Percentiles rank a stretch among this genome's conserved stretches.
Conservation (phyloP, 805 yeast species). For the Blastobotrys mokoenaii region DNA sequence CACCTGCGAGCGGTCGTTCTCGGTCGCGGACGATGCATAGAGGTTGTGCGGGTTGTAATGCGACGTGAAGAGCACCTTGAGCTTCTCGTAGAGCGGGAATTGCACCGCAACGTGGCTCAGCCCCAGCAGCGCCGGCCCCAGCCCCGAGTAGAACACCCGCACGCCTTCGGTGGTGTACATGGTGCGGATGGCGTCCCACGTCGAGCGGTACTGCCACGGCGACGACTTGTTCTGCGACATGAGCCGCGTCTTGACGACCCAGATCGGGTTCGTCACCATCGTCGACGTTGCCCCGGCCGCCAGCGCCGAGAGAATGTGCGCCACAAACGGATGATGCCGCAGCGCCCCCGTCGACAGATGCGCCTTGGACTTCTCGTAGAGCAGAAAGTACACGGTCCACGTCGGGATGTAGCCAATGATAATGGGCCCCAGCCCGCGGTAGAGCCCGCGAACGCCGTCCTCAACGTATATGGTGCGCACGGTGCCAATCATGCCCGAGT, state of each 20-base stretch:
- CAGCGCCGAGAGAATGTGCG: slow-evolving; percentile 53
- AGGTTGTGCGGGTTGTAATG: too few species aligned
- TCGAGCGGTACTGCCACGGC: slow-evolving; percentile 54
- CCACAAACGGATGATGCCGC: slow-evolving; percentile 24
- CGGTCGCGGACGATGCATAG: slow-evolving; percentile 10
- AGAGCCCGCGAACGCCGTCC: slow-evolving; percentile 78
- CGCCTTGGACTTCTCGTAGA: slow-evolving; percentile 71
- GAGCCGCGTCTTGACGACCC: slow-evolving; percentile 94
- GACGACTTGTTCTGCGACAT: slow-evolving; percentile 48
- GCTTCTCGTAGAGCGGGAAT: slow-evolving; percentile 83
- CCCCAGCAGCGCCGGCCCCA: slow-evolving; percentile 85
- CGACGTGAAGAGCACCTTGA: slow-evolving; percentile 48
- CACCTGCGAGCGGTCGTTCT: slow-evolving; percentile 16
- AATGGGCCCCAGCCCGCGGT: slow-evolving; percentile 88
- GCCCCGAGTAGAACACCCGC: slow-evolving; percentile 76
- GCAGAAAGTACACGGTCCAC: slow-evolving; percentile 92
- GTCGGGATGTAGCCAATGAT: slow-evolving; percentile 92
- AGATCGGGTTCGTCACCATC: slow-evolving; percentile 81
- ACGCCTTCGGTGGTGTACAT: slow-evolving; percentile 79
- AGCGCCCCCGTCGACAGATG: slow-evolving; percentile 30
- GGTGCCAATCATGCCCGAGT: slow-evolving; percentile 38
- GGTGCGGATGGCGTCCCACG: slow-evolving; percentile 71
- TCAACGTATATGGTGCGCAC: slow-evolving; percentile 57
- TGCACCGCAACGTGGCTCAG: slow-evolving; percentile 91
- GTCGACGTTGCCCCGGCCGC: slow-evolving; percentile 87